phyloP scores from a whole-genome alignment of 768 basidiomycete genomes.

The Xerocomellus dryophilus region DNA sequence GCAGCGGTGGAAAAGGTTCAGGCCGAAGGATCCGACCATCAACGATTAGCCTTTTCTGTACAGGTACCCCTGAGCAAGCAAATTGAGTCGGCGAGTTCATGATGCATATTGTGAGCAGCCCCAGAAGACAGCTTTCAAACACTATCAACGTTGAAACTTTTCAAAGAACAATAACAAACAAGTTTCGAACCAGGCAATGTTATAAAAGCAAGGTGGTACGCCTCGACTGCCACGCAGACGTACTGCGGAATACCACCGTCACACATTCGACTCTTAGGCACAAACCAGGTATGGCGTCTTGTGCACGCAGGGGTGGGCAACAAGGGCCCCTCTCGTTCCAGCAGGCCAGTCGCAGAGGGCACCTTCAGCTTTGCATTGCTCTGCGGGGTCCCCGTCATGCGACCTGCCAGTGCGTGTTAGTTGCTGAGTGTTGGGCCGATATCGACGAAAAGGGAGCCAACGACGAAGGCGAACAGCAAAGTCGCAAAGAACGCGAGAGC shows the following conservation, averaged over 20 bases:
- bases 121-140: too few species aligned
- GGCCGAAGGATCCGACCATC: background rate
- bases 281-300: constrained; percentile 12
- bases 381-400: background rate
- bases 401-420: background rate
- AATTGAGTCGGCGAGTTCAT: too few species aligned
- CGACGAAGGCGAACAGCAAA: background rate
- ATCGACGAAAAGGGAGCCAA: background rate
- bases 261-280: background rate
- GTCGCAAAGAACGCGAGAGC: background rate
- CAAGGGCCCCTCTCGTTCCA: constrained; percentile 14
- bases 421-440: constrained; percentile 3
- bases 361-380: background rate
- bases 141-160: too few species aligned
- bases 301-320: background rate
- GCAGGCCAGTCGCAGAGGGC: constrained; percentile 12
- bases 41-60: constrained; percentile 8
- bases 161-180: too few species aligned
- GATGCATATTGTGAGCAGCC: too few species aligned
- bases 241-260: too few species aligned
- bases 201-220: too few species aligned
- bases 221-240: too few species aligned
- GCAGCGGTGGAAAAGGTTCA: background rate
- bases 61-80: background rate
- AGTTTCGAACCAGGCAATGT: too few species aligned